phyloP scores from a whole-genome alignment of 768 basidiomycete species.

The Lepiota brunneoincarnata region DNA sequence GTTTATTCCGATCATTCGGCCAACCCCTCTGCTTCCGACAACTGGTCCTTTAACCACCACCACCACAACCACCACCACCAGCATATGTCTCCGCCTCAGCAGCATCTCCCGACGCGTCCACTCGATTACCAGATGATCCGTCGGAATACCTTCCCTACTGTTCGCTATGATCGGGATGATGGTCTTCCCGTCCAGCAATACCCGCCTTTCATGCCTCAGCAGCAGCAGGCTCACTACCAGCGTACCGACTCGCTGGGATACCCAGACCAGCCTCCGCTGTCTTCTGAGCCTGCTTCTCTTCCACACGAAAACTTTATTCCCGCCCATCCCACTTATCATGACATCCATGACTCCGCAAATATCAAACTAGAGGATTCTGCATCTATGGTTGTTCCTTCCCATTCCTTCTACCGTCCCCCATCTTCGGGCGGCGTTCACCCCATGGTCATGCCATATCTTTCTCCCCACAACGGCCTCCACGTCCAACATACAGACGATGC shows the following conservation, averaged over 20 bases:
- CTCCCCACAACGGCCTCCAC: conserved; percentile 50
- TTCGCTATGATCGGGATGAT: conserved; percentile 66
- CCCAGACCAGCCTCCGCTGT: conserved; percentile 25
- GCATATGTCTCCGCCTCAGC: conserved; percentile 34
- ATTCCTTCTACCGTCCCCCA: conserved; percentile 47
- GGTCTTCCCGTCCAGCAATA: conserved; percentile 35
- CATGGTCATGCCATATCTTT: conserved; percentile 35
- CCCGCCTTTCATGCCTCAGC: conserved; percentile 41
- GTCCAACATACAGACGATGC: conserved; percentile 91
- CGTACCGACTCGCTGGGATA: conserved; percentile 33
- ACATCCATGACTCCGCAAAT: conserved; percentile 42
- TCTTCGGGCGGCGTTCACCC: conserved; percentile 15
- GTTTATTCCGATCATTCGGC: conserved; percentile 9
- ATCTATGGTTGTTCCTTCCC: conserved; percentile 63
- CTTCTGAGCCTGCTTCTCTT: conserved; percentile 26
- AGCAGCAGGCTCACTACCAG: conserved; percentile 35
- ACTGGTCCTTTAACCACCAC: conserved; percentile 36
- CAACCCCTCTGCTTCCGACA: neutral
- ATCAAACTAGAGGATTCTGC: conserved; percentile 70
- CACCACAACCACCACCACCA: conserved; percentile 26
- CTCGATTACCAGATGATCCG: conserved; percentile 52
- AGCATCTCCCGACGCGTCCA: conserved; percentile 26
- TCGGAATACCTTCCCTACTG: conserved; percentile 75
- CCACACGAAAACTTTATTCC: conserved; percentile 38
- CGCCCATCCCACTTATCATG: conserved; percentile 34